phyloP scores from a whole-genome alignment of 345 rosid species.

The Pistacia atlantica region DNA sequence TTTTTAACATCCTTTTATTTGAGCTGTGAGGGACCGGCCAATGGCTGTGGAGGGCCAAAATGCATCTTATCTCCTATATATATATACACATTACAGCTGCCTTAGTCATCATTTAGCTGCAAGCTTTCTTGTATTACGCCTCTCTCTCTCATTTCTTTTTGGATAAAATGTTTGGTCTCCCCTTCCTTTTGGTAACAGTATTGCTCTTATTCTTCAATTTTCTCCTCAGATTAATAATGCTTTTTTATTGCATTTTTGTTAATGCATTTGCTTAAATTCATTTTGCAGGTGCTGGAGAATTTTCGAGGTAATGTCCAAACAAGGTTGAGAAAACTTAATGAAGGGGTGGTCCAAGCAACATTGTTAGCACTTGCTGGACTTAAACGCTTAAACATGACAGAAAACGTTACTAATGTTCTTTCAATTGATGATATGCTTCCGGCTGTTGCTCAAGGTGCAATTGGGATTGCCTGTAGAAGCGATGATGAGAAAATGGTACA shows the following conservation, averaged over 20 bases:
- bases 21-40: neutral
- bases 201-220: neutral
- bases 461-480: conserved; percentile 92
- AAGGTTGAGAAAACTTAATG: conserved; percentile 79
- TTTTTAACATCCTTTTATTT: too few relatives aligned
- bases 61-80: neutral
- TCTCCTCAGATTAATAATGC: neutral
- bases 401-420: conserved; percentile 74
- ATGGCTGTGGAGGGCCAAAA: neutral
- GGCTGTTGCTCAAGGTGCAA: conserved; percentile 99
- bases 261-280: conserved; percentile 18
- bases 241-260: conserved; percentile 14
- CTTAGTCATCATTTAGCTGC: neutral
- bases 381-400: conserved; percentile 87
- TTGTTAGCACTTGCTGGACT: conserved; percentile 96
- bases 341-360: conserved; percentile 87
- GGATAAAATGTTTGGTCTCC: neutral
- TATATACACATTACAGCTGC: neutral
- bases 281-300: conserved; percentile 78
- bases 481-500: conserved; percentile 84
- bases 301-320: conserved; percentile 98
- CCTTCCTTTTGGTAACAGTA: neutral
- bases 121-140: neutral
- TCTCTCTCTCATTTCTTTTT: neutral
- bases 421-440: conserved; percentile 95